Percentiles rank a stretch among this genome's conserved stretches.
Conservation (phyloP, 306 rosid genomes). For the Chamaecrista fasciculata region DNA sequence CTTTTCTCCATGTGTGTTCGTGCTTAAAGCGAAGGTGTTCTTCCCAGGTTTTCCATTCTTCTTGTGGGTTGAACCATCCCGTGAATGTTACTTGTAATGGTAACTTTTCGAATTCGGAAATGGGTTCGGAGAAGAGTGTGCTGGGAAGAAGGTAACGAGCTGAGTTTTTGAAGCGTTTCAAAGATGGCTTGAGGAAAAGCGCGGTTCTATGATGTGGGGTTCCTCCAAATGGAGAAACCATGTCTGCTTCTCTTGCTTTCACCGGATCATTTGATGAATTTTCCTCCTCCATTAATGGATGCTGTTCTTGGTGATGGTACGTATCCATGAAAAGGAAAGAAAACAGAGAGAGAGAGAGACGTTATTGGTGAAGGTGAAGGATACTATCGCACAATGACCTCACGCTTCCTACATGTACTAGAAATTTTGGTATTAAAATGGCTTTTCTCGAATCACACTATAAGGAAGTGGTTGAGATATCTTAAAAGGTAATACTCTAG, state of each 20-base stretch:
- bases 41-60: slow-evolving; percentile 40
- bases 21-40: slow-evolving; percentile 18
- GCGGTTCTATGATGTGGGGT: slow-evolving; percentile 25
- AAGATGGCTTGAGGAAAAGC: slow-evolving; percentile 35
- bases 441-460: too few species aligned
- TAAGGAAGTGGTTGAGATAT: too few species aligned
- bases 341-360: too few species aligned
- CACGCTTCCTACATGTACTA: too few species aligned
- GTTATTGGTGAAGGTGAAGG: too few species aligned
- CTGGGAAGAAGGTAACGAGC: not conserved
- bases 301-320: too few species aligned
- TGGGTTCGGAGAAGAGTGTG: not conserved
- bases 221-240: slow-evolving; percentile 32
- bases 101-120: not conserved
- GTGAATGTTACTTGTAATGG: not conserved
- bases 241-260: slow-evolving; percentile 30
- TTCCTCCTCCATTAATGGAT: not conserved
- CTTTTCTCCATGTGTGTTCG: slow-evolving; percentile 30
- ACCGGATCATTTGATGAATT: slow-evolving; percentile 3
- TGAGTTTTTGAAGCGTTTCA: not conserved
- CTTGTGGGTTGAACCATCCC: slow-evolving; percentile 30
- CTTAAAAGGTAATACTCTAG: too few species aligned
- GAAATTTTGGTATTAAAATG: too few species aligned
- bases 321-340: too few species aligned
- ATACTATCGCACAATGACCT: too few species aligned